Conservation (phyloP, 257 asterid genomes). For the Penstemon davidsonii region DNA sequence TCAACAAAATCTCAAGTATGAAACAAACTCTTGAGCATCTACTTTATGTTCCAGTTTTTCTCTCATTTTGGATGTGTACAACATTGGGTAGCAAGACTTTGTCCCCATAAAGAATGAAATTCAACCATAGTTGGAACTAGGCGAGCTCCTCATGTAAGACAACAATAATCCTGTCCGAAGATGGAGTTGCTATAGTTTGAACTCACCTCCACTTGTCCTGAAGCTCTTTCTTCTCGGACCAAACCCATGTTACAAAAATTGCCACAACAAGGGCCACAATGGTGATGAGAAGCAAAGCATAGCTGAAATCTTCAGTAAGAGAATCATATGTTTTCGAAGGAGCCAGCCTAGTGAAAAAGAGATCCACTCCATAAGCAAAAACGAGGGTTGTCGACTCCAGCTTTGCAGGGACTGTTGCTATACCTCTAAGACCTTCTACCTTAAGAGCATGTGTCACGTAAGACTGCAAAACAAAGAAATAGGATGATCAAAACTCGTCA, state of each 20-base stretch:
- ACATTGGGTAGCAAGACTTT: conserved; percentile 27
- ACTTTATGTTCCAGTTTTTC: neutral
- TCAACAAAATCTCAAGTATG: neutral
- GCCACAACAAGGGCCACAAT: conserved; percentile 80
- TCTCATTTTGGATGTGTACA: conserved; percentile 33
- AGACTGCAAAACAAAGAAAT: conserved; percentile 56
- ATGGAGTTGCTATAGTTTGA: conserved; percentile 19
- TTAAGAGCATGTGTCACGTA: conserved; percentile 82
- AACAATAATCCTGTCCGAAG: conserved; percentile 19
- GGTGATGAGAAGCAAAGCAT: conserved; percentile 81
- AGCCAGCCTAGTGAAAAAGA: conserved; percentile 86
- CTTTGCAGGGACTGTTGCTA: conserved; percentile 78
- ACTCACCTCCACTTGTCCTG: conserved; percentile 97
- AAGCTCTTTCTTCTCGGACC: conserved; percentile 92
- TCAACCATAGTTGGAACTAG: conserved; percentile 10
- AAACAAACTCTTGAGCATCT: neutral
- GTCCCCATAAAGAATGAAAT: conserved; percentile 29
- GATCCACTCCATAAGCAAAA: conserved; percentile 87
- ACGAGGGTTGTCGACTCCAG: conserved; percentile 95
- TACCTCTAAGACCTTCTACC: conserved; percentile 91
- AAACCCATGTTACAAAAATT: conserved; percentile 82
- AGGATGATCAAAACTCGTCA: neutral
- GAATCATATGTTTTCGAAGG: conserved; percentile 96
- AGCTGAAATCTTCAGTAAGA: conserved; percentile 95
- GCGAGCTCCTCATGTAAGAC: conserved; percentile 18